Evolutionary conservation across 2,329 filamentous ascomycete species (phyloP).

Genomic region (Chaetomiaceae sp.): DNA sequence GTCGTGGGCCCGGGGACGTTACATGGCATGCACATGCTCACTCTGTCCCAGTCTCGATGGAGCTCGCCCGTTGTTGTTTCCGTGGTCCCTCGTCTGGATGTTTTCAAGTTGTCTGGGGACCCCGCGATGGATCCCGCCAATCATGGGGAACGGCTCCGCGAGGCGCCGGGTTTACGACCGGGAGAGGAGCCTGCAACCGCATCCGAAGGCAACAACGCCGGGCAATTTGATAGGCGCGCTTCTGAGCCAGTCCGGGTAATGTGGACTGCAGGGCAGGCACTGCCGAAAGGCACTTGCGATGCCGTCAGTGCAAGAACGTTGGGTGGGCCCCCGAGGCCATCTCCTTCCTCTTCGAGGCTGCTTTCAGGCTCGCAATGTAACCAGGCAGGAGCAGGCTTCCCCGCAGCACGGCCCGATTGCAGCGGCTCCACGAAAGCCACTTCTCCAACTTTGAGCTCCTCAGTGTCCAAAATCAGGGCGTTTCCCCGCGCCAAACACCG

Average conservation of each 20-base stretch:
- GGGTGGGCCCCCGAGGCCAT: not conserved
- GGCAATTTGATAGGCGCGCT: slow-evolving; percentile 12
- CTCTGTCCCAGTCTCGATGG: not conserved
- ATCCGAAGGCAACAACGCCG: not conserved
- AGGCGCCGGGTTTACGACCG: not conserved
- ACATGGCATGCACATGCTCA: slow-evolving; percentile 7
- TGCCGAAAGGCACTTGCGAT: slow-evolving; percentile 18
- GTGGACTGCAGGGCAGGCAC: not conserved
- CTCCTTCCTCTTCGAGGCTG: not conserved
- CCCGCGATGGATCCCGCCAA: slow-evolving; percentile 10
- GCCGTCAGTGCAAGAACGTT: slow-evolving; percentile 5
- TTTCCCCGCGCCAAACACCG: not conserved
- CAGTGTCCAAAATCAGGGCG: not conserved
- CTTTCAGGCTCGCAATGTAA: not conserved
- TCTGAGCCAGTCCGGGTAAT: not conserved
- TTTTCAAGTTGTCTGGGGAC: not conserved
- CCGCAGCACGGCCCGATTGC: not conserved
- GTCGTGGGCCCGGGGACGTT: slow-evolving; percentile 2
- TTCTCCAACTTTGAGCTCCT: not conserved
- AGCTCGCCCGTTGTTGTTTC: not conserved
- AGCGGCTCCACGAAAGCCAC: not conserved
- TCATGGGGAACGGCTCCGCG: not conserved
- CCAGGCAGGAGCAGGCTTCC: not conserved
- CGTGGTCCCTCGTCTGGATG: not conserved
- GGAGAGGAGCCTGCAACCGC: not conserved